A percentile compares a stretch with the other conserved stretches of the same genome.
phyloP scores from a whole-genome alignment of 352 stramenopile genomes.

The Pythium brachiatum region DNA sequence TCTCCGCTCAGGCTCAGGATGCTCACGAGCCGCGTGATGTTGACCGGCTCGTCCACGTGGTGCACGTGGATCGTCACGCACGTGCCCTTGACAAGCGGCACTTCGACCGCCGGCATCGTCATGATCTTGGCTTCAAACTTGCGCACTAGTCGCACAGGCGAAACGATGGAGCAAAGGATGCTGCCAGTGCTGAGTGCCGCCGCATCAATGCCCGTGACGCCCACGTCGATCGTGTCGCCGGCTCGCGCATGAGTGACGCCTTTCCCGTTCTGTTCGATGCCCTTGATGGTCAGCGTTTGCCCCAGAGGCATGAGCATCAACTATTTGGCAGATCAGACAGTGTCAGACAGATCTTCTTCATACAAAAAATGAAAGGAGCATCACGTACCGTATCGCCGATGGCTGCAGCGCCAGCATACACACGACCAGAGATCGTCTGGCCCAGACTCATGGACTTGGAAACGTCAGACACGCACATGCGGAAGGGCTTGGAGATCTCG shows the following conservation, averaged over 20 bases:
- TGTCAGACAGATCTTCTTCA: neutral
- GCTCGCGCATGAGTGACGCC: conserved; percentile 58
- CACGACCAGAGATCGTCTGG: conserved; percentile 77
- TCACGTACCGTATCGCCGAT: conserved; percentile 59
- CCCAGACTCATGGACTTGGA: conserved; percentile 84
- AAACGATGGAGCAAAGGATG: conserved; percentile 82
- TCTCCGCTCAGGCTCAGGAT: conserved; percentile 70
- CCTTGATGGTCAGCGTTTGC: conserved; percentile 41
- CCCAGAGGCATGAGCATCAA: conserved; percentile 35
- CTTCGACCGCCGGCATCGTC: conserved; percentile 83
- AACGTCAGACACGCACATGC: conserved; percentile 83
- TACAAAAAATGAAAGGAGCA: neutral
- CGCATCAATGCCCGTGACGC: conserved; percentile 70
- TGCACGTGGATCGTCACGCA: conserved; percentile 85
- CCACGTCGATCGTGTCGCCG: conserved; percentile 79
- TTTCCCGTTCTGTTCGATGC: conserved; percentile 76
- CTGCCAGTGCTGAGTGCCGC: conserved; percentile 71
- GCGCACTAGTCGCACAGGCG: conserved; percentile 63
- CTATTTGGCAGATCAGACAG: conserved; percentile 13
- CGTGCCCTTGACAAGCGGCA: conserved; percentile 83
- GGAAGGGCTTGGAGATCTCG: conserved; percentile 82
- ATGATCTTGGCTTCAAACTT: conserved; percentile 90
- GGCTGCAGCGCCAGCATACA: conserved; percentile 73
- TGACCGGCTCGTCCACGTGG: conserved; percentile 83
- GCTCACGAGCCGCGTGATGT: conserved; percentile 77